These are phyloP conservation scores for Ogataea zsoltii DNA, from an alignment of 805 yeast genomes.

Conservation along the genomic window DNA sequence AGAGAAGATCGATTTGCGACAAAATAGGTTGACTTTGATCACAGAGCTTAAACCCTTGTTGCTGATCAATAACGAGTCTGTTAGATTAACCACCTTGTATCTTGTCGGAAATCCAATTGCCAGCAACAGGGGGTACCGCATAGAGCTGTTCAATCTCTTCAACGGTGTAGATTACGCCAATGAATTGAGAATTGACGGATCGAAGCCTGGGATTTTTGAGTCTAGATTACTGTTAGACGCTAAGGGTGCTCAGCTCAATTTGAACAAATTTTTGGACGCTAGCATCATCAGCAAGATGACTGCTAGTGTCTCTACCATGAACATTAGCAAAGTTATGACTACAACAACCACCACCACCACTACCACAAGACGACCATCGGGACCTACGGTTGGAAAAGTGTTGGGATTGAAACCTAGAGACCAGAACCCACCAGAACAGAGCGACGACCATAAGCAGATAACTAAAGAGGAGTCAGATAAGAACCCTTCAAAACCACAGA, in stretches of 20 bases:
- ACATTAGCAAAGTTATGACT: constrained; percentile 28
- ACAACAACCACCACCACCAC: constrained; percentile 24
- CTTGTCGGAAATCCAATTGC: constrained; percentile 42
- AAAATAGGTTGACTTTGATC: constrained; percentile 43
- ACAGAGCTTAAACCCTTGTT: constrained; percentile 42
- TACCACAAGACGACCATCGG: constrained; percentile 8
- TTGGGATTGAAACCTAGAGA: background rate
- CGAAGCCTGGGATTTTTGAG: constrained; percentile 63
- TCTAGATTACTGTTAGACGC: constrained; percentile 53
- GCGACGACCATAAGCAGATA: too few species aligned
- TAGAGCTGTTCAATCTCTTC: constrained; percentile 55
- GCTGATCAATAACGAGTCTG: constrained; percentile 26
- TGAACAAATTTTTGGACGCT: constrained; percentile 42
- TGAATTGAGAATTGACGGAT: constrained; percentile 54
- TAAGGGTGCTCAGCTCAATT: constrained; percentile 44
- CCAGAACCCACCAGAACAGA: too few species aligned
- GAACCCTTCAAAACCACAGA: too few species aligned
- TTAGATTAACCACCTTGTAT: constrained; percentile 28
- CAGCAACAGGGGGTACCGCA: constrained; percentile 44
- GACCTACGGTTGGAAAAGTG: background rate
- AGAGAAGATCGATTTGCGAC: constrained; percentile 55
- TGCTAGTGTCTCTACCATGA: constrained; percentile 39
- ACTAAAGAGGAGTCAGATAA: too few species aligned
- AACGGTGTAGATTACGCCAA: constrained; percentile 54
- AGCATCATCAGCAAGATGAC: constrained; percentile 38